Base-by-base conservation (phyloP, 1,284 basidiomycete genomes). In the Phellinidium pouzarii region DNA sequence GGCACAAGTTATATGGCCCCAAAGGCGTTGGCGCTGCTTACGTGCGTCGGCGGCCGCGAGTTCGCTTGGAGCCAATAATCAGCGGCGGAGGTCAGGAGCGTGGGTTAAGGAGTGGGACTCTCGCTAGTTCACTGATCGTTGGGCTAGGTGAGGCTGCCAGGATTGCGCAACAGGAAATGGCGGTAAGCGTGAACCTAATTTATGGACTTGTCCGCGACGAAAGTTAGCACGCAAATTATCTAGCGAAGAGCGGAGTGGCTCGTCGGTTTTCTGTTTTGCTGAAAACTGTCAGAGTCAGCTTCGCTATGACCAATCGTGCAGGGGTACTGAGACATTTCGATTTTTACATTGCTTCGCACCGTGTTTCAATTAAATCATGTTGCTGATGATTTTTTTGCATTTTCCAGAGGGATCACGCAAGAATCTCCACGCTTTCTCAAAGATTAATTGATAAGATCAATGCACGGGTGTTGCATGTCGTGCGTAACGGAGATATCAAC, bases 31-130 rank as follows among this genome's bases (percentile, higher is more conserved):
- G 96, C 34, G 95, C 92, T 3, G 87, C 88, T 17, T 99, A 98
- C 70, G 93, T 99, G 47, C 81, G 96, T 53, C 75, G 96, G 61
- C 74, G 94, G 60, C 96, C 96, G 2, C 78, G 96, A 59, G 96
- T 99, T 42, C 79, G 96, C 56, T 71, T 99, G 60, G 96, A 99
- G 68, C 95, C 96, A 1, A 87, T 99, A 62, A 77, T 99, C 58
- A 94, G 82, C 60, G 96, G 96, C 55, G 96, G 96, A 65, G 96
- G 96, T 4, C 96, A 99, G 71, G 96, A 99, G 73, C 82, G 96
- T 59, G 96, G 96, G 7, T 69, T 99, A 61, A 76, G 96, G 54
- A 94, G 91, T 60, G 96, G 96, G 22, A 99, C 96, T 0, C 76
- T 99, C 2, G 82, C 96, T 1, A 84, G 94, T n/a, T 77, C 89